Percentiles rank a stretch among this genome's conserved stretches.
These are phyloP conservation scores for Tulasnella sp. DNA, from an alignment of 768 basidiomycete species.

Conservation along the genomic window DNA sequence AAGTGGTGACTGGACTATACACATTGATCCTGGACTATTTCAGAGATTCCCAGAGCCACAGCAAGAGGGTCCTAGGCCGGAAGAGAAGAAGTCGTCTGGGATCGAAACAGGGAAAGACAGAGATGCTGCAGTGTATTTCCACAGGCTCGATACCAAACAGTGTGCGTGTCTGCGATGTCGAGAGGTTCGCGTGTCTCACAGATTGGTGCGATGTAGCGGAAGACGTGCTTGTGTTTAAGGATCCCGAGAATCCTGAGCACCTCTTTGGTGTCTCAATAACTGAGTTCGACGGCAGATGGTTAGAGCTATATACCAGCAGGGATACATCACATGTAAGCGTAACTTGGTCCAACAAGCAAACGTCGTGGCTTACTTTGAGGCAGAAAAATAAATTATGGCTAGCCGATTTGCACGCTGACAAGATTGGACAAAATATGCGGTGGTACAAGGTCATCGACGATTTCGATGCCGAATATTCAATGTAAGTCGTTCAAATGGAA, in stretches of 20 bases:
- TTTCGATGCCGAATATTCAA: constrained; percentile 52
- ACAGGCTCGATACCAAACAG: constrained; percentile 57
- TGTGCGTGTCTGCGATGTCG: constrained; percentile 30
- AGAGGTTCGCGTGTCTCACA: not conserved
- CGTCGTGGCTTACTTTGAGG: not conserved
- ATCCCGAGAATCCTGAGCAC: constrained; percentile 50
- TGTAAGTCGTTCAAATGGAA: constrained; percentile 33
- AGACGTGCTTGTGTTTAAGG: constrained; percentile 54
- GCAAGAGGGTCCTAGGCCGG: constrained; percentile 33
- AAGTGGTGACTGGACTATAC: not conserved
- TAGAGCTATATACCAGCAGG: constrained; percentile 41
- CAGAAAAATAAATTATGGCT: constrained; percentile 70
- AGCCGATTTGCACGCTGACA: constrained; percentile 45
- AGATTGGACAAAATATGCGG: constrained; percentile 49
- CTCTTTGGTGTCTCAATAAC: constrained; percentile 47
- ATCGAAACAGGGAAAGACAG: constrained; percentile 49
- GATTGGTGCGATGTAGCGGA: constrained; percentile 36
- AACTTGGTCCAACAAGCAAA: not conserved
- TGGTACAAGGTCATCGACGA: constrained; percentile 61
- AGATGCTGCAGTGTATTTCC: constrained; percentile 67
- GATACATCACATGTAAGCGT: constrained; percentile 50
- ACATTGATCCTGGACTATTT: not conserved
- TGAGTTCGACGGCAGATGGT: constrained; percentile 53
- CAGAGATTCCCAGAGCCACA: constrained; percentile 46
- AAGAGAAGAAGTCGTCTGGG: constrained; percentile 38